These are phyloP conservation scores for Aspergillus novoparasiticus DNA, from an alignment of 2,329 filamentous ascomycete genomes.

Conservation along the genomic window DNA sequence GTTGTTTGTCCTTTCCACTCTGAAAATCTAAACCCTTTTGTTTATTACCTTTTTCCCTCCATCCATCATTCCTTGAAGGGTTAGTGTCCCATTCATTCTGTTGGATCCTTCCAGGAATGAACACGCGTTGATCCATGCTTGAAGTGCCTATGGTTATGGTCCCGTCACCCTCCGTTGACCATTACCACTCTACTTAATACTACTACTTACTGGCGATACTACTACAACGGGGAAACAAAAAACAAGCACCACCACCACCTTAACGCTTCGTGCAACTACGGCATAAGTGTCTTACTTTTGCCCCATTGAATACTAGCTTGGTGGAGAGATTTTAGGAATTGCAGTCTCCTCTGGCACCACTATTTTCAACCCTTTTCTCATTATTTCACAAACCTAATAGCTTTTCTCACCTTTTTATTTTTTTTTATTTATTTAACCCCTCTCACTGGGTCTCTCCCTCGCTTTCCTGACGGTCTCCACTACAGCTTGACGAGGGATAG, in stretches of 20 bases:
- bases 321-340: slow-evolving; percentile 4
- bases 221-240: slow-evolving; percentile 5
- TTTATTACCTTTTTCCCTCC: neutral
- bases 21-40: neutral
- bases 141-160: slow-evolving; percentile 11
- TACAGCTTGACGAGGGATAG: slow-evolving; percentile 14
- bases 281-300: slow-evolving; percentile 2
- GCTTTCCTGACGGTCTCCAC: slow-evolving; percentile 13
- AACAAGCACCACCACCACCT: slow-evolving; percentile 7
- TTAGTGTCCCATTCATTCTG: neutral
- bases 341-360: neutral
- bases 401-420: slow-evolving; percentile 13
- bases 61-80: slow-evolving; percentile 1
- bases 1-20: neutral
- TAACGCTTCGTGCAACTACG: slow-evolving; percentile 4
- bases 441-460: slow-evolving; percentile 4
- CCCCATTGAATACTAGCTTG: neutral
- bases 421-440: slow-evolving; percentile 10
- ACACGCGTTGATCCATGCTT: slow-evolving; percentile 26
- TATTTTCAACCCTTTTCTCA: neutral
- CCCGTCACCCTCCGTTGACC: slow-evolving; percentile 10
- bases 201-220: slow-evolving; percentile 4
- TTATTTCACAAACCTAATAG: neutral
- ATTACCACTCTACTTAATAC: slow-evolving; percentile 6
- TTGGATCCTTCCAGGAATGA: slow-evolving; percentile 18